A percentile compares a stretch with the other conserved stretches of the same genome.
These are phyloP conservation scores for Suillus brevipes DNA, from an alignment of 768 basidiomycete genomes.

Conservation along the genomic window DNA sequence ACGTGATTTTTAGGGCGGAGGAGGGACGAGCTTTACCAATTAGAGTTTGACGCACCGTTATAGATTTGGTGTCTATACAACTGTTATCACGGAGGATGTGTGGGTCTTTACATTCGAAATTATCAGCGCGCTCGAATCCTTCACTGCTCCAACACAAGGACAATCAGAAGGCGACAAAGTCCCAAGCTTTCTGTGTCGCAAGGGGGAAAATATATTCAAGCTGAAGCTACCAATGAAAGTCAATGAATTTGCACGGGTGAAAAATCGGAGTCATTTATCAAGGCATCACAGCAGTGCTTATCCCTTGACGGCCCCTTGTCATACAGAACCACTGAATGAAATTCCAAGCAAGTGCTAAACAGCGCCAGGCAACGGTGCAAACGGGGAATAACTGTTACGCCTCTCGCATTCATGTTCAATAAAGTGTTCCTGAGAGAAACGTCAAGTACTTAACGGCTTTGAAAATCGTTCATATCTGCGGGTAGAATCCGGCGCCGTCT, in stretches of 20 bases:
- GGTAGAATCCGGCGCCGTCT: conserved; percentile 59
- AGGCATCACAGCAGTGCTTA: conserved; percentile 25
- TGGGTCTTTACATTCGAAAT: conserved; percentile 67
- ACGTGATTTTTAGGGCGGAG: conserved; percentile 40
- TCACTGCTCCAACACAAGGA: conserved; percentile 81
- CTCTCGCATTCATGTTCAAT: no score
- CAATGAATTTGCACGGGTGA: conserved; percentile 59
- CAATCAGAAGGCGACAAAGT: conserved; percentile 47
- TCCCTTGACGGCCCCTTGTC: conserved; percentile 67
- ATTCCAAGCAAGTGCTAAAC: conserved; percentile 20
- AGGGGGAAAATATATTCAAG: conserved; percentile 86
- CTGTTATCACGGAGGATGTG: no score
- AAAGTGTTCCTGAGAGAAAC: conserved; percentile 17
- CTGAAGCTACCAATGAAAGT: conserved; percentile 82
- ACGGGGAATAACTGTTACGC: conserved; percentile 5
- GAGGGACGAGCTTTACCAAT: conserved; percentile 58
- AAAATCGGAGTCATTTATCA: neutral
- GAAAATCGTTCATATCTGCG: conserved; percentile 45
- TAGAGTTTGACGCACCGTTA: conserved; percentile 72
- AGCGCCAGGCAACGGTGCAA: conserved; percentile 28
- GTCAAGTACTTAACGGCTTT: conserved; percentile 35
- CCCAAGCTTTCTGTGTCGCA: conserved; percentile 59
- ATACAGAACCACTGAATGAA: conserved; percentile 37
- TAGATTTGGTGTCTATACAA: conserved; percentile 60
- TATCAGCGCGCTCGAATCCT: conserved; percentile 76